Percentiles rank a stretch among this genome's conserved stretches.
Evolutionary conservation across 2,329 filamentous ascomycete genomes (phyloP).

Genomic region (Colletotrichum noveboracense): DNA sequence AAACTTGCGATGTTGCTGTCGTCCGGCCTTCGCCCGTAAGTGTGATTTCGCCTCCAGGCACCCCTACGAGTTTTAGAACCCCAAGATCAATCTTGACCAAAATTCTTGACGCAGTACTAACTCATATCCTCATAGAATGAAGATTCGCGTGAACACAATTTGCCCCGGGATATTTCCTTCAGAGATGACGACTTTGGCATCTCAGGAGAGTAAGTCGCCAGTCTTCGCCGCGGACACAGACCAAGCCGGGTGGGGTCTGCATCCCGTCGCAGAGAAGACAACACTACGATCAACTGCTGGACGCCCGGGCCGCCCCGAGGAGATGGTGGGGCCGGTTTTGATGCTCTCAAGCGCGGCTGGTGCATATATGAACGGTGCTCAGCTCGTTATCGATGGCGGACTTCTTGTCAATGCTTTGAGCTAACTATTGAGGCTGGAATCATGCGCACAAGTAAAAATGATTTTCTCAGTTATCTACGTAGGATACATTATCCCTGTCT

Average conservation of each 20-base stretch:
- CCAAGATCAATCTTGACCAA: not conserved
- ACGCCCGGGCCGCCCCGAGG: constrained; percentile 28
- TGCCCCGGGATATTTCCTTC: constrained; percentile 28
- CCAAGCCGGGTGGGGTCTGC: not conserved
- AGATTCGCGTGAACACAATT: constrained; percentile 29
- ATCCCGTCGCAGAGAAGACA: constrained; percentile 24
- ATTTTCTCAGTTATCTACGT: not conserved
- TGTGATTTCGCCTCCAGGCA: not conserved
- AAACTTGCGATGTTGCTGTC: constrained; percentile 25
- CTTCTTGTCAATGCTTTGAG: not conserved
- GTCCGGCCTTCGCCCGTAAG: constrained; percentile 23
- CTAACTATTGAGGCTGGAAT: not conserved
- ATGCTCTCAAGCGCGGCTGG: constrained; percentile 28
- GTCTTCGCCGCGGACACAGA: constrained; percentile 7
- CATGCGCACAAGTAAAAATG: not conserved
- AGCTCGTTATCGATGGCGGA: constrained; percentile 30
- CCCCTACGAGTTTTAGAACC: not conserved
- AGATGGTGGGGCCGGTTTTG: constrained; percentile 29
- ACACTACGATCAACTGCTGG: constrained; percentile 27
- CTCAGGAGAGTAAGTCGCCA: constrained; percentile 25
- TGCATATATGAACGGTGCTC: constrained; percentile 30
- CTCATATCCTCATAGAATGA: constrained; percentile 17
- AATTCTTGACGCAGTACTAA: not conserved
- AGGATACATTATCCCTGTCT: not conserved
- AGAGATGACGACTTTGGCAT: constrained; percentile 24